Conservation (phyloP, 164 flowering plant genomes). For the Stephania yunnanensis region DNA sequence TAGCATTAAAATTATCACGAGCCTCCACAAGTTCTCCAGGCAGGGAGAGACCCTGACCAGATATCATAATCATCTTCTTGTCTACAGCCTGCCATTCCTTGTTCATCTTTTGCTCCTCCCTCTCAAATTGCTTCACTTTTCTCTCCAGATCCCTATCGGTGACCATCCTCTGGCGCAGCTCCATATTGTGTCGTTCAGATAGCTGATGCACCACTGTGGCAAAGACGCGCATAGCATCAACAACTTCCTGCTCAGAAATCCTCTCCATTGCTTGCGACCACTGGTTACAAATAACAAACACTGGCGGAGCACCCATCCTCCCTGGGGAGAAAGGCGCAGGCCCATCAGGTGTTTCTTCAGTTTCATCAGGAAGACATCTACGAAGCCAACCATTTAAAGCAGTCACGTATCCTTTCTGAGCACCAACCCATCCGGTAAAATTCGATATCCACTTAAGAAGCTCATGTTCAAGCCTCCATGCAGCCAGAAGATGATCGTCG, state of each 20-base stretch:
- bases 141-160: conserved; percentile 37
- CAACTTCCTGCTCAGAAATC: conserved; percentile 40
- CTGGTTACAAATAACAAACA: conserved; percentile 41
- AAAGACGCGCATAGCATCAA: conserved; percentile 37
- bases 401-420: conserved; percentile 40
- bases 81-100: conserved; percentile 71
- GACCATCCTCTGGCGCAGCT: conserved; percentile 25
- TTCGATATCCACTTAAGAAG: conserved; percentile 37
- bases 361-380: conserved; percentile 36
- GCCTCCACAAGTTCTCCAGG: conserved; percentile 43
- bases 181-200: conserved; percentile 23
- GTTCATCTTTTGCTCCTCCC: conserved; percentile 73
- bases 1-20: conserved; percentile 34
- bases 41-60: conserved; percentile 40
- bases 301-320: conserved; percentile 47
- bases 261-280: conserved; percentile 48
- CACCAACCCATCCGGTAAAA: conserved; percentile 41
- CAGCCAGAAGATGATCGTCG: conserved; percentile 30
- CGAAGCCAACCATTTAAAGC: conserved; percentile 57
- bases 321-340: conserved; percentile 42
- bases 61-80: conserved; percentile 47
- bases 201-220: conserved; percentile 22
- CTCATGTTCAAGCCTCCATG: conserved; percentile 34
- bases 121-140: conserved; percentile 53
- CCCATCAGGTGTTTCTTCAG: conserved; percentile 48